Base-by-base conservation (phyloP, 2,329 filamentous ascomycete genomes). In the Neopestalotiopsis sp. region DNA sequence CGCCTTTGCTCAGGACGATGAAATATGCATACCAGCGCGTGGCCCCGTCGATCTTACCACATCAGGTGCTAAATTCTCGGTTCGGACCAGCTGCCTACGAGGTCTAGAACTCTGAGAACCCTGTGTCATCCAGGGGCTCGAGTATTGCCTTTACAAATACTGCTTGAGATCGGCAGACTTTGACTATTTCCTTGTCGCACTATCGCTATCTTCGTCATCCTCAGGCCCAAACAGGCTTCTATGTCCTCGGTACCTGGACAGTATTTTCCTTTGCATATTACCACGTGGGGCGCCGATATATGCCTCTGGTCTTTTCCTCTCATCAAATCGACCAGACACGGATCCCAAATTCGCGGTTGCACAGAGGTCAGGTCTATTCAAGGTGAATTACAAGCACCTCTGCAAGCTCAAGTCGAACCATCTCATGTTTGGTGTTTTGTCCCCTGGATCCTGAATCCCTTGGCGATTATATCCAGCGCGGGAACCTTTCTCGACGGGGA, bases 1-100 rank as follows among this genome's bases (percentile, higher is more conserved):
- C 45, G 45, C 17, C 45, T 17, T 20, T 17, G 17, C 45, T 52
- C 45, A 52, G 17, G 17, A 14, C 17, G 20, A 52, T n/a, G n/a
- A 52, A 52, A 52, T n/a, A 52, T 52, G 45, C 45, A 52, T 52
- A 52, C 45, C 45, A 52, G 45, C 45, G 45, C 45, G 45, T 52
- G 45, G 45, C 20, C 17, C 45, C 45, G 45, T 52, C 45, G 45
- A 52, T 52, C 45, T 10, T 20, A 52, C 45, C 45, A 52, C n/a
- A n/a, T 52, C 42, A 20, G n/a, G 45, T 20, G 45, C 45, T 52
- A 20, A 52, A 14, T 20, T 52, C 45, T 52, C 45, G 45, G 45
- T 52, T 52, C 45, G 45, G 45, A 52, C 45, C 45, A 52, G 45
- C 45, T 52, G 45, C 45, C 45, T 52, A n/a, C 17, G 45, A 52